Evolutionary conservation across 2,329 filamentous ascomycete genomes (phyloP), one percentile per base, ranked within the genome.

Genomic region (Metarhizium anisopliae): DNA sequence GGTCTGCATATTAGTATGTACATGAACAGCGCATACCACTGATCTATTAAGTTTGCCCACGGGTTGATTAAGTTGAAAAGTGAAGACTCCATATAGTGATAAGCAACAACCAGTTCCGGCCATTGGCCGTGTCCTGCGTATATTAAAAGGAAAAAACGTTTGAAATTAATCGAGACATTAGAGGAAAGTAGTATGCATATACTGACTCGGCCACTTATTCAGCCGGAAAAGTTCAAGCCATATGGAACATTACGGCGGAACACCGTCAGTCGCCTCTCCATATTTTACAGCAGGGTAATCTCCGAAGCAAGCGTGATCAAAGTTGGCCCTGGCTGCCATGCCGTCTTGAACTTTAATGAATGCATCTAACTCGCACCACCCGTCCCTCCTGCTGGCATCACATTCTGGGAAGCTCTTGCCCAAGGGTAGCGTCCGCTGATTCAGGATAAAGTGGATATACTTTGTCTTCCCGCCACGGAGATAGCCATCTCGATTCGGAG

Each of bases 391-490:
- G 11, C 76, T 66, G 1, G 61, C 70, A 43, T 81, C 85, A 62
- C 88, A 91, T 57, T 83, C 80, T 1, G 79, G 69, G 58, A 89
- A 84, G 63, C 84, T 89, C 57, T 69, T 69, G 6, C 86, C 84
- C 0, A 91, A 72, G 1, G 87, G 87, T 1, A 91, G 64, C 0
- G 87, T 91, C 35, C 88, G 76, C 70, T 90, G 86, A 67, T 90
- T 90, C 49, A 90, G 76, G 2, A 90, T 70, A 63, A 91, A 88
- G 67, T 90, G 87, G 6, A 91, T 76, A 67, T 91, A 91, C 54
- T 74, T 81, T 0, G 85, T 90, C 63, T 82, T 75, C 1, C 66
- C 68, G 3, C 78, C 81, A 0, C 74, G 69, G 2, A 69, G 63
- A 59, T 85, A 87, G 7, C 76, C 73, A 2, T 75, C 74, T 2